Conservation (phyloP, 345 rosid genomes). For the Linum tenue region DNA sequence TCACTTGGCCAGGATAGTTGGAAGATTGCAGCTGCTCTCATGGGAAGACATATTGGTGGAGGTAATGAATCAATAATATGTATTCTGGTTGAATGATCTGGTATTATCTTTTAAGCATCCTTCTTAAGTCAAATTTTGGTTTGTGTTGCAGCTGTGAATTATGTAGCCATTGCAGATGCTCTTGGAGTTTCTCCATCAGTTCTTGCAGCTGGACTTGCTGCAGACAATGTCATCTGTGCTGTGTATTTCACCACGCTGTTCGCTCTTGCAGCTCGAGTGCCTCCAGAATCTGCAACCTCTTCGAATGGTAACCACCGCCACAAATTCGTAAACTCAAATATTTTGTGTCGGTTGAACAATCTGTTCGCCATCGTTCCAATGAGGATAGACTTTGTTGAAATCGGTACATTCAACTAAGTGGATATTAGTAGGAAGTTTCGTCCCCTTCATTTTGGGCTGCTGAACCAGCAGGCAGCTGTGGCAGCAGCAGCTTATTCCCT, state of each 20-base stretch:
- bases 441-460: no score
- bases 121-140: not conserved
- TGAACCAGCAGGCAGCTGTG: no score
- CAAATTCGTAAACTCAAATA: not conserved
- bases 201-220: constrained; percentile 76
- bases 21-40: constrained; percentile 93
- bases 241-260: constrained; percentile 53
- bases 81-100: no score
- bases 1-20: constrained; percentile 80
- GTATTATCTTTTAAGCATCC: not conserved
- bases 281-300: constrained; percentile 46
- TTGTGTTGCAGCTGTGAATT: constrained; percentile 56
- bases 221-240: constrained; percentile 70
- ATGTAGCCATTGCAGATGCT: constrained; percentile 79
- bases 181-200: constrained; percentile 66
- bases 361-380: not conserved
- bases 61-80: constrained; percentile 17
- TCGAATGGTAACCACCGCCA: constrained; percentile 29
- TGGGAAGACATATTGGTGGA: constrained; percentile 91
- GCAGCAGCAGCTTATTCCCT: no score
- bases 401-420: no score
- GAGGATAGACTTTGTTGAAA: no score
- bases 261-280: constrained; percentile 56
- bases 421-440: no score
- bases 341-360: not conserved